Base-by-base conservation (phyloP, 768 basidiomycete species). In the Leccinum subgranulosum region DNA sequence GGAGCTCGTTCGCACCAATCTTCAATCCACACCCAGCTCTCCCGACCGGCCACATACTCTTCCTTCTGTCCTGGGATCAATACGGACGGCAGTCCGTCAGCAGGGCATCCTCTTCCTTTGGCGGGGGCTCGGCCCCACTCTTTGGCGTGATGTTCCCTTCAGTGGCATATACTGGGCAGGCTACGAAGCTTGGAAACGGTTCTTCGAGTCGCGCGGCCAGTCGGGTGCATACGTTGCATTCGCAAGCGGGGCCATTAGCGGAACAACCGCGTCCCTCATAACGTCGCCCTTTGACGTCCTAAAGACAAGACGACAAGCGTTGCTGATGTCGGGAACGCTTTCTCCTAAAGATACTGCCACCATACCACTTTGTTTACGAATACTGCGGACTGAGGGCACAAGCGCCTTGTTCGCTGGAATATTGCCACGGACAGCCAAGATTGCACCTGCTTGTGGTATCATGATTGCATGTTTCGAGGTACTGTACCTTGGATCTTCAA, bases 391-490 rank as follows among this genome's bases (percentile, higher is more conserved):
- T 4, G 97, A 99, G 70, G 97, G 97, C 2, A 60, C 77, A 5
- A 72, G 81, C 9, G 89, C 91, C 2, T 75, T 98, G 50, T 96
- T 89, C 69, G 86, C 92, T 33, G 97, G 97, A 0, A 74, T 93
- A 41, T 72, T 86, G 8, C 96, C 96, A 51, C 86, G 97, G 39
- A 85, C 95, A 53, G 93, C 86, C 45, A 99, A 98, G 74, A 96
- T 97, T 60, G 93, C 93, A 11, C 97, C 97, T 39, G 97, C 96
- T 43, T 99, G 97, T 73, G 96, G 96, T 23, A 88, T 99, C 63
- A 98, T 98, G 96, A 97, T 98, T 70, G 85, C 91, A 55, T 94
- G 88, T 71, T 98, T 88, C 69, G 95, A 98, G 84, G 94, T 86
- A 43, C 63, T 29, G 81, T 46, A 23, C 19, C 2, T 53, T 56